Evolutionary conservation across 148 eudicot species (phyloP).

Genomic region (Polygonum aviculare): DNA sequence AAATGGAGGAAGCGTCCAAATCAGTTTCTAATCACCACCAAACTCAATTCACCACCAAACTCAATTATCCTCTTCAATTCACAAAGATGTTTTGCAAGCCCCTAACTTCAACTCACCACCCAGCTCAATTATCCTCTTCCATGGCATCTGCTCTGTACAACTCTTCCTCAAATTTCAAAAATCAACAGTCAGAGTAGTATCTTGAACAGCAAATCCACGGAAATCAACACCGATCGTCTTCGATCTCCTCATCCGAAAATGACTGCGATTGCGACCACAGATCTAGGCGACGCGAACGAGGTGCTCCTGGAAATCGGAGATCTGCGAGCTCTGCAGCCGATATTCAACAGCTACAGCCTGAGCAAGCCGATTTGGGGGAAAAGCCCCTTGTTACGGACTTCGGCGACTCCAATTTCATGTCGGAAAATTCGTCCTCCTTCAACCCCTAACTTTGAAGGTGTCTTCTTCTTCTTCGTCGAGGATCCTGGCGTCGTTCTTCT

Average conservation of each 20-base stretch:
- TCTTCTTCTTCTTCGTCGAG: too few relatives aligned
- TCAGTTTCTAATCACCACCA: too few relatives aligned
- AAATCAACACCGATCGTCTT: neutral
- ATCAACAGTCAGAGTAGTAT: neutral
- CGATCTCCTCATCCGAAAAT: neutral
- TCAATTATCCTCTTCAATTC: too few relatives aligned
- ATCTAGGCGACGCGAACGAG: constrained; percentile 37
- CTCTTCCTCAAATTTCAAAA: neutral
- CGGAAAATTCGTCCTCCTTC: too few relatives aligned
- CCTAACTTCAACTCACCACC: too few relatives aligned
- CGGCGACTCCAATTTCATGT: too few relatives aligned
- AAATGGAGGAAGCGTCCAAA: too few relatives aligned
- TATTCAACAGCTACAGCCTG: neutral
- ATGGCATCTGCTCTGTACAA: neutral
- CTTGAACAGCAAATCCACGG: neutral
- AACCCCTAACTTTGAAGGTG: too few relatives aligned
- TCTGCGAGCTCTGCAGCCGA: constrained; percentile 7
- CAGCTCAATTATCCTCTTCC: neutral
- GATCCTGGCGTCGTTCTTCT: too few relatives aligned
- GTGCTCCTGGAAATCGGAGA: neutral
- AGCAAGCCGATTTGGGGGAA: neutral
- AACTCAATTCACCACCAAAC: too few relatives aligned
- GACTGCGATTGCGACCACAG: constrained; percentile 14
- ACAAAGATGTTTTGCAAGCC: too few relatives aligned
- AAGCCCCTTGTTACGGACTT: too few relatives aligned